Evolutionary conservation across 2,329 filamentous ascomycete genomes (phyloP).

Genomic region (Talaromyces sp.): DNA sequence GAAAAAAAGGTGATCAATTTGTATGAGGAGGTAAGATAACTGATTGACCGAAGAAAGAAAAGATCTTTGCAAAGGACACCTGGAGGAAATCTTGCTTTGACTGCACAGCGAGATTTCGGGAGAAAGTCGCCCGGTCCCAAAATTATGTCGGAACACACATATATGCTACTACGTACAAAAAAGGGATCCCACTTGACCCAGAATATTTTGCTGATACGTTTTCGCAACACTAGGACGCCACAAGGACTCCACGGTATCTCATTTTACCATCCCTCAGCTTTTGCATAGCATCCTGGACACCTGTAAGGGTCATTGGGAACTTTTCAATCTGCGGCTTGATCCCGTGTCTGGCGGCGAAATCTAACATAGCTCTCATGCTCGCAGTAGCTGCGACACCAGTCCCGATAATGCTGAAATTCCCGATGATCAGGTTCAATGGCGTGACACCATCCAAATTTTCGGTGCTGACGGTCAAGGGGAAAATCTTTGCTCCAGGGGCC

Average conservation of each 20-base stretch:
- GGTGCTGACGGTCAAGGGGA: neutral
- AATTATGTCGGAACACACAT: neutral
- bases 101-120: neutral
- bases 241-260: slow-evolving; percentile 4
- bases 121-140: neutral
- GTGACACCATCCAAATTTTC: neutral
- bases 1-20: neutral
- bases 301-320: slow-evolving; percentile 37
- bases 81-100: neutral
- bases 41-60: neutral
- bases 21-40: neutral
- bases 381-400: neutral
- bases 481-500: neutral
- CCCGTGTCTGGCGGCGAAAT: slow-evolving; percentile 40
- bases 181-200: neutral
- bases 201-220: neutral
- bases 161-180: neutral
- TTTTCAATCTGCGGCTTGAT: slow-evolving; percentile 44
- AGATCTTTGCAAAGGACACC: neutral
- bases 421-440: neutral
- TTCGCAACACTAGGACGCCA: neutral
- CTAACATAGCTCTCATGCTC: slow-evolving; percentile 33
- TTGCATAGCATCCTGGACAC: neutral
- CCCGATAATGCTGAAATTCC: slow-evolving; percentile 24
- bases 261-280: neutral